phyloP scores from a whole-genome alignment of 306 rosid genomes.

The Ormosia emarginata region DNA sequence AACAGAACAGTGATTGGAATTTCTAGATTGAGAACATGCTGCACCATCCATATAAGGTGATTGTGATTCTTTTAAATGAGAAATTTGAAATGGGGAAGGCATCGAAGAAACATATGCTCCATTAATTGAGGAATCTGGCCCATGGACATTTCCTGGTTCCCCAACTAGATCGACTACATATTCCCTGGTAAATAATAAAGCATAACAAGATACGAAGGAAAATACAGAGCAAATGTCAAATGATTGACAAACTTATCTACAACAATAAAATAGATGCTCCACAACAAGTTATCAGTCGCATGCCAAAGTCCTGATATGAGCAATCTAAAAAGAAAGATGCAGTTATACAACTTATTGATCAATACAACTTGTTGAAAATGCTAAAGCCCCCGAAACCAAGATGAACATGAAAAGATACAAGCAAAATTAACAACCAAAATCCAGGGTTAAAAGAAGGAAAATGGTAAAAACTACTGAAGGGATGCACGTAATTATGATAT shows the following conservation, averaged over 20 bases:
- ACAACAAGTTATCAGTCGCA: neutral
- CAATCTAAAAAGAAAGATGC: neutral
- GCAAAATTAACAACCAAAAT: neutral
- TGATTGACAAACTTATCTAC: neutral
- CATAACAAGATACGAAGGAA: neutral
- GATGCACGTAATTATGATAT: slow-evolving; percentile 24
- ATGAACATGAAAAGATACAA: neutral
- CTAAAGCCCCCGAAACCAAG: neutral
- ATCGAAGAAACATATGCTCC: slow-evolving; percentile 76
- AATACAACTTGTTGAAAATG: slow-evolving; percentile 24
- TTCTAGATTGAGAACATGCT: slow-evolving; percentile 37
- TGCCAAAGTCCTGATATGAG: slow-evolving; percentile 7
- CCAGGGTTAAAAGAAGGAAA: neutral
- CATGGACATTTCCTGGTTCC: slow-evolving; percentile 88
- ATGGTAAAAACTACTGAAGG: neutral
- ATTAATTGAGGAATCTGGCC: slow-evolving; percentile 89
- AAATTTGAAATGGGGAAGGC: slow-evolving; percentile 80
- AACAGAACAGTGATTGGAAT: slow-evolving; percentile 35
- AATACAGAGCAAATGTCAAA: neutral
- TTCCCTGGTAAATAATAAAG: slow-evolving; percentile 58
- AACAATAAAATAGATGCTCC: neutral
- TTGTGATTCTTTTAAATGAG: slow-evolving; percentile 75
- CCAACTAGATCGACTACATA: slow-evolving; percentile 97
- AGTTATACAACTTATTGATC: neutral
- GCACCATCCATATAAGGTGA: slow-evolving; percentile 48